Base-by-base conservation (phyloP, 2,329 filamentous ascomycete species). In the Colletotrichum plurivorum region DNA sequence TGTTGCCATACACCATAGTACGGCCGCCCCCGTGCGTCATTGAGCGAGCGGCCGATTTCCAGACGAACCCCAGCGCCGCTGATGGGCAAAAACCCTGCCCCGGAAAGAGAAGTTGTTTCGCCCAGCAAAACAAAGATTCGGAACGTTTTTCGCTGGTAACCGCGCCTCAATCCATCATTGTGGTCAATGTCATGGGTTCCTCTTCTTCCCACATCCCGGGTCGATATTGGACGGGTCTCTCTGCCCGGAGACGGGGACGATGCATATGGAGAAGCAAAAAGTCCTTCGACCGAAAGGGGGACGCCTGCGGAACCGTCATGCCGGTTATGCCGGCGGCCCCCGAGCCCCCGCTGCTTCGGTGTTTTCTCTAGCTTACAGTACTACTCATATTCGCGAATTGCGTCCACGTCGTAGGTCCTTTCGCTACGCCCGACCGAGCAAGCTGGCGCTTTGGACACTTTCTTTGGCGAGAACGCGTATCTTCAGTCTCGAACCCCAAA, bases 151-250 rank as follows among this genome's bases (percentile, higher is more conserved):
- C 22, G 10, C 39, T 41, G 22, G n/a, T 20, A 67, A 58, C 51
- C 36, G 15, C 31, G 39, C n/a, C 45, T 49, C 57, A 15, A 48
- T 13, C 13, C 4, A 25, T 46, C 46, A 16, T 48, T 31, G 22
- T 45, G 2, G 31, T 10, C 22, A 5, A 25, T 25, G 22, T 25
- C 60, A 54, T 64, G 60, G 53, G 41, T 31, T 54, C 53, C 65
- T 41, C 46, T 53, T 58, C 46, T 57, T 27, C 60, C 60, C 53
- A 54, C 60, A 55, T 64, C 53, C 65, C 41, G 41, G 65, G 9
- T 43, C 13, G 22, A 53, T n/a, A 48, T 31, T 18, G 15, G 25
- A 43, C 15, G 45, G 31, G 8, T 48, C 25, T 20, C 25, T 18
- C 25, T 18, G 41, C 46, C 51, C 36, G 41, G 22, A 36, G 63